Percentiles rank a stretch among this genome's conserved stretches.
Conservation (phyloP, 768 basidiomycete species). For the Melanogaster broomeanus region DNA sequence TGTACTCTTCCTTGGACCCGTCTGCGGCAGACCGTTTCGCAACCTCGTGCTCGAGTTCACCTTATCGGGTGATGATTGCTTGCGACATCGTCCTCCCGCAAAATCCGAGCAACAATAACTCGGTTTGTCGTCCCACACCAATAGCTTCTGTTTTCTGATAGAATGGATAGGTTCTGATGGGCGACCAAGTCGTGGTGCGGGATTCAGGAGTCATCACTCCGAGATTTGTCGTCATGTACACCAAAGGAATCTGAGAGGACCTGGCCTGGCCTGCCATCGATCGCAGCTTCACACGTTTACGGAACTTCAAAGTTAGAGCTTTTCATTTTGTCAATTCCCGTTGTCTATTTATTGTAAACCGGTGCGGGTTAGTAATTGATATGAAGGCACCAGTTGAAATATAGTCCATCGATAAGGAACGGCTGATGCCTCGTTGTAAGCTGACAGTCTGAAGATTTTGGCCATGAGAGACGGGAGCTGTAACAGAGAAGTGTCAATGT, state of each 20-base stretch:
- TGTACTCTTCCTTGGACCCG: slow-evolving; percentile 65
- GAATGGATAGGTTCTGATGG: slow-evolving; percentile 42
- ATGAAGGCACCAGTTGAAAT: slow-evolving; percentile 24
- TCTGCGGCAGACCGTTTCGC: slow-evolving; percentile 57
- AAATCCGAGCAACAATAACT: slow-evolving; percentile 21
- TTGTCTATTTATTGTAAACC: slow-evolving; percentile 22
- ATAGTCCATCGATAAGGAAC: slow-evolving; percentile 19
- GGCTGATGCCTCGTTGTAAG: slow-evolving; percentile 26
- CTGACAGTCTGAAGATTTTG: slow-evolving; percentile 12
- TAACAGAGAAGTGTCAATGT: slow-evolving; percentile 1
- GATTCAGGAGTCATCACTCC: slow-evolving; percentile 57
- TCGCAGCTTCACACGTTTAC: slow-evolving; percentile 14
- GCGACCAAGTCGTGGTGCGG: slow-evolving; percentile 55
- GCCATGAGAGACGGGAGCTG: slow-evolving; percentile 19
- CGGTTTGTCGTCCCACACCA: slow-evolving; percentile 24
- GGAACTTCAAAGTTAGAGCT: slow-evolving; percentile 23
- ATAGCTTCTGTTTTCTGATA: slow-evolving; percentile 26
- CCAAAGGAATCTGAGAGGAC: slow-evolving; percentile 33
- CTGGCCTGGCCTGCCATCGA: slow-evolving; percentile 14
- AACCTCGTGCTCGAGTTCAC: slow-evolving; percentile 68
- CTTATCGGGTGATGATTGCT: slow-evolving; percentile 65
- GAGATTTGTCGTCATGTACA: slow-evolving; percentile 61
- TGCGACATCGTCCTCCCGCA: slow-evolving; percentile 53
- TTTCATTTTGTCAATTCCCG: slow-evolving; percentile 10
- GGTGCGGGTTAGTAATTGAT: slow-evolving; percentile 16